Conservation (phyloP, 139 green algal genomes). For the Pleodorina starrii region DNA sequence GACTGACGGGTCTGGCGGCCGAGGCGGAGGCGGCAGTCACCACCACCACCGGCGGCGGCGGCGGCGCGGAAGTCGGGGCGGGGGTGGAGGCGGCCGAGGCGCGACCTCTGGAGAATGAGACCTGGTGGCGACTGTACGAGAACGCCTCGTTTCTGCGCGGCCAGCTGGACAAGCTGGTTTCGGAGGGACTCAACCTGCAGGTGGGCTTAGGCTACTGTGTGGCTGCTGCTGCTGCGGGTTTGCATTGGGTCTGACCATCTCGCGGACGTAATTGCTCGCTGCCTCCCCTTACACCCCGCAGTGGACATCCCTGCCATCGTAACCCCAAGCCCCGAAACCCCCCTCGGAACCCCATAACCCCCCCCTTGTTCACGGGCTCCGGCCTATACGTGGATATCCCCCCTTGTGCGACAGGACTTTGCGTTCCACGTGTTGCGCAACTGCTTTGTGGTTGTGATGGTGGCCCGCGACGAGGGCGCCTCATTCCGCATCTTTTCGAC, state of each 20-base stretch:
- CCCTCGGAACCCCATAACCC: no score
- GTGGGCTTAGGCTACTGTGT: no score
- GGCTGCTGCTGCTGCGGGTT: no score
- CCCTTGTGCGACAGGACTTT: slow-evolving; percentile 73
- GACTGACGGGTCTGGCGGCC: slow-evolving; percentile 48
- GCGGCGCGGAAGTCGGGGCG: background rate
- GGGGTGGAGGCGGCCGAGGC: background rate
- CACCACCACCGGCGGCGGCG: background rate
- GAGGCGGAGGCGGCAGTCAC: background rate
- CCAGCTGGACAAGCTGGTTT: slow-evolving; percentile 44
- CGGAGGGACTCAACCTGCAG: slow-evolving; percentile 54
- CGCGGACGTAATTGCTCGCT: no score
- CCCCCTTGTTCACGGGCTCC: no score
- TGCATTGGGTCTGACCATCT: no score
- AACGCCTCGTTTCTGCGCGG: slow-evolving; percentile 56
- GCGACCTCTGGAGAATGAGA: slow-evolving; percentile 60
- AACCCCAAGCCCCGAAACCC: no score
- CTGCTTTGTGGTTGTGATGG: slow-evolving; percentile 73
- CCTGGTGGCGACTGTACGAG: slow-evolving; percentile 62
- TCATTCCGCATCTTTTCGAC: slow-evolving; percentile 74
- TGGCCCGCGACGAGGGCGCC: slow-evolving; percentile 64
- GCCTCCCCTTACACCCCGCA: no score
- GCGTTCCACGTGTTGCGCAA: slow-evolving; percentile 65
- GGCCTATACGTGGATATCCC: no score
- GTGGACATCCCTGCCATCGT: no score